A percentile compares a stretch with the other conserved stretches of the same genome.
Conservation (phyloP, 177 flowering plant genomes). For the Tripterygium wilfordii region DNA sequence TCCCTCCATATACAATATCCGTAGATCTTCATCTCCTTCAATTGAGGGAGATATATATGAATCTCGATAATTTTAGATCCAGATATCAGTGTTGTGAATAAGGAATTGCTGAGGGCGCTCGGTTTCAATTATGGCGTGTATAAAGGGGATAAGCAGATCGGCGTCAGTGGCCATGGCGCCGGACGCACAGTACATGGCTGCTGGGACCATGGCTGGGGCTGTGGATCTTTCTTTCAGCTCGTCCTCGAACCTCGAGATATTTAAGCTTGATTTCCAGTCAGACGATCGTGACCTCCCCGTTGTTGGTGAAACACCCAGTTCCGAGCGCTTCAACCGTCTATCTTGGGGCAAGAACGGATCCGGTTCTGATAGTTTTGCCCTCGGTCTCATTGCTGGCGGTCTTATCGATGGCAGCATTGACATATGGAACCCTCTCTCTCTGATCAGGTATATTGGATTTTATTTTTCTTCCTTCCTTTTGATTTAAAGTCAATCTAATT, state of each 20-base stretch:
- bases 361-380: slow-evolving; percentile 54
- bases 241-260: slow-evolving; percentile 81
- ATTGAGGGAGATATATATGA: no score
- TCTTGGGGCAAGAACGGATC: slow-evolving; percentile 77
- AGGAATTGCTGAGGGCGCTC: not conserved
- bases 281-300: slow-evolving; percentile 68
- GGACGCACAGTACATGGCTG: slow-evolving; percentile 80
- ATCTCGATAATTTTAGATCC: no score
- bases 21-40: no score
- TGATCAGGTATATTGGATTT: slow-evolving; percentile 45
- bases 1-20: no score
- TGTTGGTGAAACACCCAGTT: slow-evolving; percentile 55
- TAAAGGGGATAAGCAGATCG: slow-evolving; percentile 77
- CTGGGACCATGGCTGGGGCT: slow-evolving; percentile 98
- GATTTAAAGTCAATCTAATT: no score
- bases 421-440: slow-evolving; percentile 73
- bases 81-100: no score
- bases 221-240: slow-evolving; percentile 93
- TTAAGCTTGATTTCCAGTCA: slow-evolving; percentile 81
- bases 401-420: slow-evolving; percentile 78
- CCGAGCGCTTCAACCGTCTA: slow-evolving; percentile 80
- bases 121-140: slow-evolving; percentile 46
- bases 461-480: slow-evolving; percentile 2
- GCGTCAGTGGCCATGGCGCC: slow-evolving; percentile 88
- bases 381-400: slow-evolving; percentile 92